Evolutionary conservation across 75 land plant genomes (phyloP).

Genomic region (Sequoia sempervirens): DNA sequence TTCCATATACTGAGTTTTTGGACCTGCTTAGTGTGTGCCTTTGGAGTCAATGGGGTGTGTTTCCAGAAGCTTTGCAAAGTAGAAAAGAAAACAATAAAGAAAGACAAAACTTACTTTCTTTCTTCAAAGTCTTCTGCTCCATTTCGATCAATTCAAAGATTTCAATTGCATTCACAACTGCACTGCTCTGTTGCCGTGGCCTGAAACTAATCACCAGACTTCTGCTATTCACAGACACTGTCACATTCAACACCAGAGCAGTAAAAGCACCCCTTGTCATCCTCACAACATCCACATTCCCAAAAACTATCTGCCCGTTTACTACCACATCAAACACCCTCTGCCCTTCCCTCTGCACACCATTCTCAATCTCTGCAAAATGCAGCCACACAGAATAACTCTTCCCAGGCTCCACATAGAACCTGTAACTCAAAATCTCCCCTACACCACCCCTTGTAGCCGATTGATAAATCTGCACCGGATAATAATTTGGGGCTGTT

Average conservation of each 20-base stretch:
- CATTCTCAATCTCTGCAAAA: slow-evolving; percentile 81
- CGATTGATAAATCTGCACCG: slow-evolving; percentile 67
- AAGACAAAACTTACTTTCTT: slow-evolving; percentile 44
- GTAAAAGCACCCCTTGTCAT: slow-evolving; percentile 48
- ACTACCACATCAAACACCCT: slow-evolving; percentile 77
- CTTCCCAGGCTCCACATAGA: slow-evolving; percentile 74
- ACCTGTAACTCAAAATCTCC: slow-evolving; percentile 44
- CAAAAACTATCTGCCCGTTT: slow-evolving; percentile 53
- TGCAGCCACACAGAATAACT: slow-evolving; percentile 93
- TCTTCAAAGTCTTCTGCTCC: slow-evolving; percentile 50
- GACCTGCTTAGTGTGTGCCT: neutral
- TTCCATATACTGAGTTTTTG: neutral
- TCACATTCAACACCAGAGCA: slow-evolving; percentile 69
- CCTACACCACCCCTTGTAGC: slow-evolving; percentile 49
- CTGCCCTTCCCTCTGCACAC: slow-evolving; percentile 39
- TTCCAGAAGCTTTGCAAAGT: neutral
- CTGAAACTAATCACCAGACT: slow-evolving; percentile 48
- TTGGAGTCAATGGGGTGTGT: neutral
- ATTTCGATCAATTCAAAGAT: slow-evolving; percentile 65
- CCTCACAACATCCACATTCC: slow-evolving; percentile 58
- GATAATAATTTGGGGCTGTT: slow-evolving; percentile 71
- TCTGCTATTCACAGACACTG: slow-evolving; percentile 61
- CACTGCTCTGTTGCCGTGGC: slow-evolving; percentile 45
- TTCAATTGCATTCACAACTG: slow-evolving; percentile 80
- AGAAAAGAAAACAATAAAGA: neutral